Conservation (phyloP, 768 basidiomycete genomes). For the Auriscalpium microsporum region DNA sequence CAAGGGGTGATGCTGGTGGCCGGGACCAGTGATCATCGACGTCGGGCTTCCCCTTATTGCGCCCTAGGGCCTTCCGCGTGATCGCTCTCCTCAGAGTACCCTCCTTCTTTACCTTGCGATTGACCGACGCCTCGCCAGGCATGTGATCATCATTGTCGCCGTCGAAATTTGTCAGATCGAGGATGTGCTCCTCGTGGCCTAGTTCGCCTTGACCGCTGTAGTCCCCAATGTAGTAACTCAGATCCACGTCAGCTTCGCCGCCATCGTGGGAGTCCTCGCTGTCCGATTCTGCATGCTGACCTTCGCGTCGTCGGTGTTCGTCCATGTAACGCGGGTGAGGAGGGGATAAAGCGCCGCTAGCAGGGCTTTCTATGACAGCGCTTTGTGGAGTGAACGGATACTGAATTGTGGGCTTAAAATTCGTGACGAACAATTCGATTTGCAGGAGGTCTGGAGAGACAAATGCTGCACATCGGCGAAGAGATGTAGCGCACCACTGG, state of each 20-base stretch:
- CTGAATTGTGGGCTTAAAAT: constrained; percentile 28
- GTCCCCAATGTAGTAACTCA: constrained; percentile 34
- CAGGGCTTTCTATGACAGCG: not conserved
- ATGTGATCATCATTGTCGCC: constrained; percentile 56
- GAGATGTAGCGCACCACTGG: constrained; percentile 63
- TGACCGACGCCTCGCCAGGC: constrained; percentile 50
- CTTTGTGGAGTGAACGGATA: not conserved
- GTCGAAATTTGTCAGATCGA: constrained; percentile 72
- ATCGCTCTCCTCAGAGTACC: constrained; percentile 49
- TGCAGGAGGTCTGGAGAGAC: constrained; percentile 41
- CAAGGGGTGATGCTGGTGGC: not conserved
- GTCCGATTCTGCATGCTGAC: constrained; percentile 21
- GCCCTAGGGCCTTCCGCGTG: constrained; percentile 25
- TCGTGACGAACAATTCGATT: constrained; percentile 70
- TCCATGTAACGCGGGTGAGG: not conserved
- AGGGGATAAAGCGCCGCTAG: not conserved
- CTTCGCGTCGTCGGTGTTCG: not conserved
- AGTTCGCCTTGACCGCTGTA: constrained; percentile 27
- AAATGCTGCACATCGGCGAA: constrained; percentile 55
- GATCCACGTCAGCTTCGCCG: constrained; percentile 29
- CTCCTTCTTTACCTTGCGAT: constrained; percentile 44
- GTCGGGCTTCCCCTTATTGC: constrained; percentile 2
- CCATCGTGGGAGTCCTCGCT: constrained; percentile 18
- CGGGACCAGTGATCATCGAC: not conserved
- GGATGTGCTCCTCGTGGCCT: constrained; percentile 39